These are phyloP conservation scores for Eragrostis tef DNA, from an alignment of 202 grass and related monocot genomes.

Conservation along the genomic window DNA sequence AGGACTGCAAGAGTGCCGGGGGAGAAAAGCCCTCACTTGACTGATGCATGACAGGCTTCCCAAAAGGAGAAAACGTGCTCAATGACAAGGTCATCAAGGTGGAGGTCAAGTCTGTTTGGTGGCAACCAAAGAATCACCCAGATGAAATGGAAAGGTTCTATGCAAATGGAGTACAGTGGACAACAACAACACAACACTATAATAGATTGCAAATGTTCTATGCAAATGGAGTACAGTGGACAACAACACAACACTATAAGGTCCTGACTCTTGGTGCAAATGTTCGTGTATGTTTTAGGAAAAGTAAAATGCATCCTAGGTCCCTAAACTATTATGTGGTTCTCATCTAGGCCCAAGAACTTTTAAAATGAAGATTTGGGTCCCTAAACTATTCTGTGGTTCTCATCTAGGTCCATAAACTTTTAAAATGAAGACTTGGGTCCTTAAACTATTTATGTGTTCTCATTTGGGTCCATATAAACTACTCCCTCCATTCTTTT, in stretches of 20 bases:
- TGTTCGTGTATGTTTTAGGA: background rate
- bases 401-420: too few species aligned
- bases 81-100: constrained; percentile 15
- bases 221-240: background rate
- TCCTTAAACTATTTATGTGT: too few species aligned
- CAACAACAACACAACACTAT: background rate
- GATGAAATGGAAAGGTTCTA: background rate
- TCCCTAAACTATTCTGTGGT: too few species aligned
- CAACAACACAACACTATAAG: too few species aligned
- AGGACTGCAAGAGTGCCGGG: background rate
- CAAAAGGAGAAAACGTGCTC: background rate
- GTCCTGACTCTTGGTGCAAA: background rate
- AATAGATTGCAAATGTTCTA: background rate
- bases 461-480: too few species aligned
- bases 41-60: background rate
- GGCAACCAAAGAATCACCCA: constrained; percentile 2
- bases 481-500: too few species aligned
- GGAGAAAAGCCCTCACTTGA: background rate
- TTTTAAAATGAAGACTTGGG: too few species aligned
- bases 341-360: too few species aligned
- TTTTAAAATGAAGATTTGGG: too few species aligned
- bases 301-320: too few species aligned
- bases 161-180: background rate
- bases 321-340: too few species aligned
- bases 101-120: background rate